phyloP scores from a whole-genome alignment of 257 asterid genomes.

The Solanum rostratum region DNA sequence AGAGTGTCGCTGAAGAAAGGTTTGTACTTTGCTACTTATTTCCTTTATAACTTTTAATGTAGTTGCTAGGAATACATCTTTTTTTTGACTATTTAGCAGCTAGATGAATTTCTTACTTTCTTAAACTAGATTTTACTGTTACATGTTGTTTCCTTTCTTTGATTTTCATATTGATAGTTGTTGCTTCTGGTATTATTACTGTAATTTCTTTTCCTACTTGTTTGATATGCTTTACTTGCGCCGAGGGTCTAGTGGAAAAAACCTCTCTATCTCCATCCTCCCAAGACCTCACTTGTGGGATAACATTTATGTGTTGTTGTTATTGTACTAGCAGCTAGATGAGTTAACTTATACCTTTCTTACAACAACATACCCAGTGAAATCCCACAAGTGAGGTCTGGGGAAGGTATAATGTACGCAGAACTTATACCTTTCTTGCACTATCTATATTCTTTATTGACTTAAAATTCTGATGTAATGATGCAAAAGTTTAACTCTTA shows the following conservation, averaged over 20 bases:
- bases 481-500: background rate
- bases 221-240: background rate
- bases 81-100: background rate
- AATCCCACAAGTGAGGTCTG: too few relatives aligned
- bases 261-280: background rate
- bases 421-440: background rate
- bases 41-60: background rate
- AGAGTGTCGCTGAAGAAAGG: constrained; percentile 81
- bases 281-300: background rate
- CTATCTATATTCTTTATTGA: background rate
- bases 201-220: background rate
- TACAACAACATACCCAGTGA: too few relatives aligned
- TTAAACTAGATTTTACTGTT: background rate
- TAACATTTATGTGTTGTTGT: background rate
- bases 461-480: background rate
- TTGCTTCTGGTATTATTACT: background rate
- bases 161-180: background rate
- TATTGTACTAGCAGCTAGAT: background rate
- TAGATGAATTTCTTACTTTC: background rate
- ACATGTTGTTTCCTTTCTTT: background rate
- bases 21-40: constrained; percentile 4
- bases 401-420: too few relatives aligned
- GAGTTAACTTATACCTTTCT: background rate
- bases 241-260: background rate
- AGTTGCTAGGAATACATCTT: background rate